Conservation (phyloP, 2,329 filamentous ascomycete species). For the Colletotrichum tabaci region DNA sequence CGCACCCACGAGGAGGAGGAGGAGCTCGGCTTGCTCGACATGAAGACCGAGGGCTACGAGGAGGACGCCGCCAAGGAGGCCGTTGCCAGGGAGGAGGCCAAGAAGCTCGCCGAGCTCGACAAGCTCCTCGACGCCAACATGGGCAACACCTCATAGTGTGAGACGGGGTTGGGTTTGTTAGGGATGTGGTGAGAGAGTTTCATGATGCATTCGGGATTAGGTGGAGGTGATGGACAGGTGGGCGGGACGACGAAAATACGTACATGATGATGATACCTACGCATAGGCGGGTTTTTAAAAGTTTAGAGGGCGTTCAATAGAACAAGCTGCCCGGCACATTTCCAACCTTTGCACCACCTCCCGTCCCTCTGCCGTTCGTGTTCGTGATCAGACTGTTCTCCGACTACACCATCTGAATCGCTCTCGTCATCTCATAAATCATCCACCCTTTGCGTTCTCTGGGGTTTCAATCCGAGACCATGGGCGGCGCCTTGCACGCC, state of each 20-base stretch:
- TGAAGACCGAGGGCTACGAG: conserved; percentile 92
- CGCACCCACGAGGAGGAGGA: conserved; percentile 95
- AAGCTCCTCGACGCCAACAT: conserved; percentile 42
- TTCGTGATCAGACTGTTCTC: not conserved
- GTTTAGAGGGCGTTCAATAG: conserved; percentile 8
- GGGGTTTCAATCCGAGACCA: no score
- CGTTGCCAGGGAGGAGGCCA: conserved; percentile 35
- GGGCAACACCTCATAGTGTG: conserved; percentile 24
- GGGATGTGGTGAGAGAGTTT: conserved; percentile 5
- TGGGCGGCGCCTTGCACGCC: no score
- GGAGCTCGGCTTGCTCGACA: conserved; percentile 90
- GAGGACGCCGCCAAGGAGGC: conserved; percentile 58
- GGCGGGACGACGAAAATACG: conserved; percentile 11
- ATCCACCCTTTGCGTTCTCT: no score
- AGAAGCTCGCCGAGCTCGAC: conserved; percentile 42
- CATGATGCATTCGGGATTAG: conserved; percentile 6
- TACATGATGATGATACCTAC: conserved; percentile 42
- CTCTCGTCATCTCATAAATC: no score
- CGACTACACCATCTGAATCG: no score
- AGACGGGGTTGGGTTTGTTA: not conserved
- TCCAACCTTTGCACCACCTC: not conserved
- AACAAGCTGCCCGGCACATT: not conserved
- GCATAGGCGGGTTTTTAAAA: conserved; percentile 30
- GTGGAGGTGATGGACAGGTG: not conserved
- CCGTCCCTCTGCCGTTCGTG: not conserved